Base-by-base conservation (phyloP, 2,329 filamentous ascomycete genomes). In the Bipolaris bicolor region DNA sequence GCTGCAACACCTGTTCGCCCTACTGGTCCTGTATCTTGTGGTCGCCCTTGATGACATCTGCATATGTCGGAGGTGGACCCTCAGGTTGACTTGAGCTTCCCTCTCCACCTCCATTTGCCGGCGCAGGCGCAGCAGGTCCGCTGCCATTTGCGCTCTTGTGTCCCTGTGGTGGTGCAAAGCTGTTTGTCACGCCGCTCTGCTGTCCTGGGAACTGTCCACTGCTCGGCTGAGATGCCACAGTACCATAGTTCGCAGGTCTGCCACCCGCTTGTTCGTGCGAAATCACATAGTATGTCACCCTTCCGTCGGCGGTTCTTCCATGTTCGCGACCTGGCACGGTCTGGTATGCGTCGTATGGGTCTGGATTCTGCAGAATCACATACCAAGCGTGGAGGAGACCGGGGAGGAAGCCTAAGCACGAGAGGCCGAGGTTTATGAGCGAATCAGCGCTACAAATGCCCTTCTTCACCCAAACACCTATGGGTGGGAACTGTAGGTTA, bases 341-440 rank as follows among this genome's bases (percentile, higher is more conserved):
- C 66, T 91, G 86, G 78, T 95, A 92, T 37, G 60, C 62, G 55
- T 82, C 77, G 39, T 84, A 79, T 66, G 80, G 78, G 60, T 97
- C 94, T 57, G 95, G 95, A 76, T 89, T 91, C 74, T 91, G 90
- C 70, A 91, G 86, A 78, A 99, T 97, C 78, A 98, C 96, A 84
- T 98, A 99, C 94, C 95, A 98, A 62, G 93, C 87, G 81, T 99
- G 95, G 2, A 99, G 81, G 48, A 98, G 89, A 60, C 94, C 94
- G 18, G 94, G 94, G 58, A 98, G 78, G 69, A 78, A 74, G 62
- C 73, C 77, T 56, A 78, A 75, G 60, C 72, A 76, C 75, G 90
- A 95, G 70, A 98, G 91, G 45, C 93, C 89, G 77, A 98, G 88
- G 82, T 99, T 99, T 82, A 99, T 96, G 70, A 98, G 72, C 7